These are phyloP conservation scores for Aspergillus piperis DNA, from an alignment of 2,329 filamentous ascomycete species.

Conservation along the genomic window DNA sequence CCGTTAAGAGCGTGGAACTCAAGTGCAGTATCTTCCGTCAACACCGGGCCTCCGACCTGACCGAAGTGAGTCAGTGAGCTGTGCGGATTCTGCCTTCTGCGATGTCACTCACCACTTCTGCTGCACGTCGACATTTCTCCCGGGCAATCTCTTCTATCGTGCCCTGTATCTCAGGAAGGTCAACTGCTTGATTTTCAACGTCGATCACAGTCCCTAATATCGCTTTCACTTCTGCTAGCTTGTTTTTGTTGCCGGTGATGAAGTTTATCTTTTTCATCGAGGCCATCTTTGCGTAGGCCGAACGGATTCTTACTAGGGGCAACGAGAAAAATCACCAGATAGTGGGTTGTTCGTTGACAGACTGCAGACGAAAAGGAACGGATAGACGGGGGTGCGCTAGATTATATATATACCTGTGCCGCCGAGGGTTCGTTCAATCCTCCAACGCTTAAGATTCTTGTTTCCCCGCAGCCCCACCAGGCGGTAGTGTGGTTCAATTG, in stretches of 20 bases:
- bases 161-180: conserved; percentile 88
- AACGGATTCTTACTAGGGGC: background rate
- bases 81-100: background rate
- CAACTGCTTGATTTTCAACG: conserved; percentile 72
- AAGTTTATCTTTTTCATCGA: conserved; percentile 70
- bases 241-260: conserved; percentile 95
- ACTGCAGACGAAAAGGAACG: background rate
- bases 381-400: background rate
- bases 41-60: conserved; percentile 79
- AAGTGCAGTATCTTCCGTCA: conserved; percentile 94
- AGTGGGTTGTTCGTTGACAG: background rate
- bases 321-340: too few relatives aligned
- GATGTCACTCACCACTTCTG: conserved; percentile 63
- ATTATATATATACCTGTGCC: background rate
- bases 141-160: conserved; percentile 86
- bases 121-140: conserved; percentile 84
- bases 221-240: conserved; percentile 82
- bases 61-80: conserved; percentile 5
- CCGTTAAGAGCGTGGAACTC: conserved; percentile 89
- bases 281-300: conserved; percentile 41
- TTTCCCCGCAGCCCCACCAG: conserved; percentile 5
- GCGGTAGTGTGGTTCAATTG: background rate
- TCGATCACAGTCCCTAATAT: conserved; percentile 76
- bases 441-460: background rate
- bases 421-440: background rate